Evolutionary conservation across 1,139 yeast genomes (phyloP), one percentile per base, ranked within the genome.

Genomic region (Pneumocystis oryctolagi): DNA sequence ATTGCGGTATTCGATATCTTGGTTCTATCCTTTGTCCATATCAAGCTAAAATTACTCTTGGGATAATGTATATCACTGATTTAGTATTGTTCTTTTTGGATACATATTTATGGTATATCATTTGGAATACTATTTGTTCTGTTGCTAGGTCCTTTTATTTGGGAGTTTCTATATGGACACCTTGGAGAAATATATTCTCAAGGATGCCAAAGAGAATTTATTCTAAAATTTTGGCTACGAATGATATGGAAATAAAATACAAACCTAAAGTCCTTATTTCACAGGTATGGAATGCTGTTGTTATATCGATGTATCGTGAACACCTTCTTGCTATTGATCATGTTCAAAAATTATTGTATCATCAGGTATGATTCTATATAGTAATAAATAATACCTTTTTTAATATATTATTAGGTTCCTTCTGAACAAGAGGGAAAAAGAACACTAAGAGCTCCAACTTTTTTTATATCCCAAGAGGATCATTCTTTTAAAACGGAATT

Each of bases 201-300:
- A 85, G 98, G 77, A 81, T 92, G 73, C 98, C 98, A 75, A 92
- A 92, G 84, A 88, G 98, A 84, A 89, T 92, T 70, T 92, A 92
- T 80, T 89, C 97, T 65, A 92, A 92, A 83, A 84, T 92, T 69
- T 83, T 92, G 76, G 97, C 97, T 61, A 92, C 98, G 58, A 88
- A 96, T 69, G 98, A 92, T 75, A 92, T 92, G 97, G 98, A 92
- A 78, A 89, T 92, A 74, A 92, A 92, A 79, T 92, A 92, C 79
- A 92, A 92, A 78, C 98, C 98, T 70, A 92, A 92, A 83, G 97
- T 92, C 69, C 81, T 92, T 75, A 90, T 92, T 73, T 89, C 97
- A 60, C 98, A 92, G 79, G 90, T 92, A 71, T 92, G 98, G 98
- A 92, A 92, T 75, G 98, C 98, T 64, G 87, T 90, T 76, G 95